Evolutionary conservation across 2,329 filamentous ascomycete species (phyloP).

Genomic region (Phialocephala subalpina): DNA sequence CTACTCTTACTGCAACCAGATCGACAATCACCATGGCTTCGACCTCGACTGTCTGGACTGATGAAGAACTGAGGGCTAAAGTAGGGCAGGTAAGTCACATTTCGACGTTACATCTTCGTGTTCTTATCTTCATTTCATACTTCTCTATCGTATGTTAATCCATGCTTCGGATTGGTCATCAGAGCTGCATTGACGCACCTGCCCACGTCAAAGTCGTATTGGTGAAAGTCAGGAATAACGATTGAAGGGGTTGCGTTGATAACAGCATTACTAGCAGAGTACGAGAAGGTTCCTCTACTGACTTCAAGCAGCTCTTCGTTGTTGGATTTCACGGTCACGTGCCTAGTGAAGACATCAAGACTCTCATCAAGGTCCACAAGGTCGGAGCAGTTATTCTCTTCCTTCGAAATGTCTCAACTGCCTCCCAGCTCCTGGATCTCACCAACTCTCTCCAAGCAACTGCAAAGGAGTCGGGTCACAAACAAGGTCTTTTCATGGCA

Average conservation of each 20-base stretch:
- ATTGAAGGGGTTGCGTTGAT: background rate
- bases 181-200: background rate
- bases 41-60: constrained; percentile 26
- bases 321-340: constrained; percentile 52
- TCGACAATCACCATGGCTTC: background rate
- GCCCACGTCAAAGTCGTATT: background rate
- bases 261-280: background rate
- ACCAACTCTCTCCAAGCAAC: constrained; percentile 48
- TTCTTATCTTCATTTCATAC: background rate
- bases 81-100: constrained; percentile 38
- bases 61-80: constrained; percentile 37
- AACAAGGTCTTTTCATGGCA: constrained; percentile 51
- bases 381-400: constrained; percentile 53
- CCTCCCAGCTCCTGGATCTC: constrained; percentile 48
- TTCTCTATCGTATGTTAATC: background rate
- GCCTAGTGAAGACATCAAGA: constrained; percentile 50
- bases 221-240: background rate
- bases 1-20: too few relatives aligned
- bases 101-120: constrained; percentile 5
- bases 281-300: constrained; percentile 6
- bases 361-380: constrained; percentile 50
- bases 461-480: constrained; percentile 48
- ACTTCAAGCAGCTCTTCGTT: constrained; percentile 49
- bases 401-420: constrained; percentile 49
- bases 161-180: constrained; percentile 2